A percentile compares a stretch with the other conserved stretches of the same genome.
phyloP scores from a whole-genome alignment of 352 stramenopile species.

The Globisporangium yorkense region DNA sequence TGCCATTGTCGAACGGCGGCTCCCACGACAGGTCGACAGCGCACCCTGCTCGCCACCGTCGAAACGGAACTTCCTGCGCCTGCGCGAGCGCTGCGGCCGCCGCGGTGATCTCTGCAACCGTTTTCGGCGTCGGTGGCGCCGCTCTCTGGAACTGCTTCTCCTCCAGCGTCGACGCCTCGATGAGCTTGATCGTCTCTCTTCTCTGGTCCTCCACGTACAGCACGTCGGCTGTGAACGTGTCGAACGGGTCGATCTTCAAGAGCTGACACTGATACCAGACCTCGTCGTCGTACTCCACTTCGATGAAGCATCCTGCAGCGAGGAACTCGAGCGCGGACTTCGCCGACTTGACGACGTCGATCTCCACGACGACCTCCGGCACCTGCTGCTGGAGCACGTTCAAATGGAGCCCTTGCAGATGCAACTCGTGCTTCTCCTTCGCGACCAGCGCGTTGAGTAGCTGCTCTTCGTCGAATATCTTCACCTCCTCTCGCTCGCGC shows the following conservation, averaged over 20 bases:
- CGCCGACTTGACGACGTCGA: slow-evolving; percentile 31
- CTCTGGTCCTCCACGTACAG: slow-evolving; percentile 55
- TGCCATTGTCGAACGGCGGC: slow-evolving; percentile 53
- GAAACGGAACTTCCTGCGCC: slow-evolving; percentile 45
- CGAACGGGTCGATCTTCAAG: slow-evolving; percentile 47
- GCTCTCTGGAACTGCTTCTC: slow-evolving; percentile 17
- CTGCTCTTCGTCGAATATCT: slow-evolving; percentile 46
- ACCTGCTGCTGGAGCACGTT: slow-evolving; percentile 61
- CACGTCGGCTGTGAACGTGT: slow-evolving; percentile 53
- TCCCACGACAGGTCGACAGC: slow-evolving; percentile 70
- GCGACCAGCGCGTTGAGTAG: slow-evolving; percentile 31
- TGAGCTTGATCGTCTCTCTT: slow-evolving; percentile 61
- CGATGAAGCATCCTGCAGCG: slow-evolving; percentile 33
- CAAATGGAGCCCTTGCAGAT: slow-evolving; percentile 30
- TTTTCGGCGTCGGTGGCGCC: slow-evolving; percentile 14
- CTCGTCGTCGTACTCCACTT: slow-evolving; percentile 73
- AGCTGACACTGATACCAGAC: slow-evolving; percentile 64
- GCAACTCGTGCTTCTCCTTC: slow-evolving; percentile 35
- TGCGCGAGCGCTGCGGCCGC: slow-evolving; percentile 34
- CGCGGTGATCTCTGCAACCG: slow-evolving; percentile 36
- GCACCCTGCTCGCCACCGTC: slow-evolving; percentile 58
- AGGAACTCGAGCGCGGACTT: slow-evolving; percentile 76
- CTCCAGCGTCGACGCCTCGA: slow-evolving; percentile 29
- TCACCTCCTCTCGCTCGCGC: slow-evolving; percentile 37
- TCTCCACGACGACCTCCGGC: slow-evolving; percentile 45